A percentile compares a stretch with the other conserved stretches of the same genome.
These are phyloP conservation scores for Lactifluus subvellereus DNA, from an alignment of 768 basidiomycete species.

Conservation along the genomic window DNA sequence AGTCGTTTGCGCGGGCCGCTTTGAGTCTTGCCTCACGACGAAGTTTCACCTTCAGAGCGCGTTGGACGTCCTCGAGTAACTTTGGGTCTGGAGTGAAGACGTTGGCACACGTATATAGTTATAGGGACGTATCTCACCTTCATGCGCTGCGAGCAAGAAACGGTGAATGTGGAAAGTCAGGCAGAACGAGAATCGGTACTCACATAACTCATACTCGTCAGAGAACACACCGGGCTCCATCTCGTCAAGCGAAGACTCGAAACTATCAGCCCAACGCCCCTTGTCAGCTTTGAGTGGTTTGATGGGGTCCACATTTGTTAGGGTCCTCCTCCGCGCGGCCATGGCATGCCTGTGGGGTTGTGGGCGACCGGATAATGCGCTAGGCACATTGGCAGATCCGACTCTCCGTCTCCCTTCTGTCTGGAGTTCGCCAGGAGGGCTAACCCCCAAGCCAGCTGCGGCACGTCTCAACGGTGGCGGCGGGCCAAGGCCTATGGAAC, in stretches of 20 bases:
- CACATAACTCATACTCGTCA: constrained; percentile 75
- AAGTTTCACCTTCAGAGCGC: constrained; percentile 66
- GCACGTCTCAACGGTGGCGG: constrained; percentile 25
- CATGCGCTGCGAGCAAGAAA: constrained; percentile 48
- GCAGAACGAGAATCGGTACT: constrained; percentile 29
- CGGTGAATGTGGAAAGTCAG: neutral
- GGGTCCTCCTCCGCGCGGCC: constrained; percentile 19
- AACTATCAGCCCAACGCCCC: constrained; percentile 3
- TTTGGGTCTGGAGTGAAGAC: constrained; percentile 52
- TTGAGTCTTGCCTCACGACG: constrained; percentile 62
- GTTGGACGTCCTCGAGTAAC: constrained; percentile 75
- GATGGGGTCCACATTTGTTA: constrained; percentile 15
- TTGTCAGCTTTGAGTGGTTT: constrained; percentile 17
- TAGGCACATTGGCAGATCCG: constrained; percentile 28
- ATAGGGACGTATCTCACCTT: constrained; percentile 48
- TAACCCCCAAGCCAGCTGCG: constrained; percentile 10
- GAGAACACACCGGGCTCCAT: constrained; percentile 40
- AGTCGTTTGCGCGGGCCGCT: constrained; percentile 24
- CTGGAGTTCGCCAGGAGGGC: constrained; percentile 10
- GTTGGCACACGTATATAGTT: constrained; percentile 15
- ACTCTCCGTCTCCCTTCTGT: constrained; percentile 31
- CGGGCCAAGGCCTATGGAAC: constrained; percentile 28
- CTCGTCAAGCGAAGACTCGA: constrained; percentile 22
- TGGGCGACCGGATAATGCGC: constrained; percentile 2
- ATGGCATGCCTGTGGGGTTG: constrained; percentile 16